Evolutionary conservation across 306 rosid genomes (phyloP).

Genomic region (Arachis hypogaea): DNA sequence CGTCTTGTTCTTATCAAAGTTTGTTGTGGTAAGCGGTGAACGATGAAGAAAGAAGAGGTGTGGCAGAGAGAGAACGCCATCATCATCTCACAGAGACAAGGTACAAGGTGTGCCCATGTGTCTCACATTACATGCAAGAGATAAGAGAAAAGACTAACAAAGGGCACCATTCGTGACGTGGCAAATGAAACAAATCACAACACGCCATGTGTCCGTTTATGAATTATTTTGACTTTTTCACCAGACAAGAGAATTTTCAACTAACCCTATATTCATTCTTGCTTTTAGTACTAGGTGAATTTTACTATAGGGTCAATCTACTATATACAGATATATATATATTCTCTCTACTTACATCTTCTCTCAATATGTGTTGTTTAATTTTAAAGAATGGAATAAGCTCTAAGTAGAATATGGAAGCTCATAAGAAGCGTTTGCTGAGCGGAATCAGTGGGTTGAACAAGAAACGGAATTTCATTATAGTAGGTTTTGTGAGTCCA

Average conservation of each 20-base stretch:
- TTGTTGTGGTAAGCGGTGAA: slow-evolving; percentile 48
- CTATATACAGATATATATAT: no score
- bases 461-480: no score
- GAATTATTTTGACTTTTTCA: not conserved
- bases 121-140: slow-evolving; percentile 21
- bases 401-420: no score
- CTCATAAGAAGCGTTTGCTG: no score
- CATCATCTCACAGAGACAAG: slow-evolving; percentile 54
- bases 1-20: slow-evolving; percentile 49
- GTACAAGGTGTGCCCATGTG: slow-evolving; percentile 19
- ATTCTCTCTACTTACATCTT: no score
- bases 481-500: no score
- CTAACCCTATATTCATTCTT: not conserved
- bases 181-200: slow-evolving; percentile 6
- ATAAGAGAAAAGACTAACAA: slow-evolving; percentile 53
- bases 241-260: slow-evolving; percentile 6
- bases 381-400: no score
- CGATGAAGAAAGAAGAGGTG: slow-evolving; percentile 50
- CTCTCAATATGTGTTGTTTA: no score
- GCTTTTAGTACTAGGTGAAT: no score
- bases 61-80: slow-evolving; percentile 52
- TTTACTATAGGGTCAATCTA: no score
- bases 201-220: not conserved
- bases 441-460: no score
- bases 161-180: slow-evolving; percentile 6